Evolutionary conservation across 495 filamentous ascomycete genomes (phyloP), one percentile per base, ranked within the genome.

Genomic region (Astrocystis sublimbata): DNA sequence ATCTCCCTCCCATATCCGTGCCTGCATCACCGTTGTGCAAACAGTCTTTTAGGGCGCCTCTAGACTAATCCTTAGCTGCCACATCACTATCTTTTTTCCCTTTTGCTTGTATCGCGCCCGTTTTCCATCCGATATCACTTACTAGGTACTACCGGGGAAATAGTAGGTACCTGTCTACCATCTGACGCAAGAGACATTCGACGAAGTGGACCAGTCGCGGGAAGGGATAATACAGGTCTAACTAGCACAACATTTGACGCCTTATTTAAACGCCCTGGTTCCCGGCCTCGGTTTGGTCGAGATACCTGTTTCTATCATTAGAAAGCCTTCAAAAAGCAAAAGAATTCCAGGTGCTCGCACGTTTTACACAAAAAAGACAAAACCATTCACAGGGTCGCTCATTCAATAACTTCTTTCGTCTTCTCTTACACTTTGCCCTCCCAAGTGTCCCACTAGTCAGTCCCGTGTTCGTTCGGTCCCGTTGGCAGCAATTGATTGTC

Each of bases 41-140:
- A 77, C 74, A 77, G 70, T 67, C 60, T 52, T 69, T 61, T 67
- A 73, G 71, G 69, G 61, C 62, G 63, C 52, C 59, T 53, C 61
- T 65, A 70, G 63, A n/a, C 70, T 72, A 79, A 78, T 79, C 71
- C 73, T 60, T 69, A 75, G 62, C 70, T 70, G 75, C 74, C 77
- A 79, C 77, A 78, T 77, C 73, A 75, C 38, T 42, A 51, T 64
- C 69, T 52, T 56, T 68, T 52, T 56, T 55, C 42, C 52, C 31
- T 53, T 21, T 60, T 40, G 54, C 61, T 67, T n/a, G n/a, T n/a
- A n/a, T n/a, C n/a, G n/a, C 53, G 65, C 64, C 60, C 66, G 56
- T 60, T 70, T 61, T 61, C 56, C 61, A 64, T 51, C 63, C 61
- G 58, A 55, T 60, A 43, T 60, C 43, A 47, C n/a, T n/a, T n/a